Base-by-base conservation (phyloP, 768 basidiomycete genomes). In the Termitomyces sp. region DNA sequence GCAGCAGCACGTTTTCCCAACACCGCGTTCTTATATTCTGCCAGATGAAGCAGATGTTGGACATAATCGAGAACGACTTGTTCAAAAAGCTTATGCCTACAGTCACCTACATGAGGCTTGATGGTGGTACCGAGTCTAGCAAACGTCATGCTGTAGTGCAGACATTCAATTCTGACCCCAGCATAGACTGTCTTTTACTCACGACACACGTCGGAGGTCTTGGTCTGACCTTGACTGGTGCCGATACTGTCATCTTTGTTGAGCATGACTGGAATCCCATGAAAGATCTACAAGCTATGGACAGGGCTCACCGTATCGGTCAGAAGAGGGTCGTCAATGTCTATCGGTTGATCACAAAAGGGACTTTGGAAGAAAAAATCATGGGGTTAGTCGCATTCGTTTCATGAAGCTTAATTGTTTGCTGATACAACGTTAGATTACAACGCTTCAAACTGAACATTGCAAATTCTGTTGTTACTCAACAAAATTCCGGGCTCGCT, bases 221-320 rank as follows among this genome's bases (percentile, higher is more conserved):
- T 26, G 97, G 97, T 7, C 73, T 99, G 66, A 99, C 96, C 19
- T 74, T 99, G 60, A 99, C 97, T 0, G 96, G 97, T 21, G 97
- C 97, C 7, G 97, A 99, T 68, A 99, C 97, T 0, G 97, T 99
- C 55, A 97, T 99, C 60, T 99, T 99, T 64, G 93, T 99, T 51
- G 97, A 99, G 68, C 97, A 99, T 64, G 97, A 99, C 68, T 99
- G 97, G 97, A 99, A 99, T 68, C 97, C 97, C 7, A 97, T 96
- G 94, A 98, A 98, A 70, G 97, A 99, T 74, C 74, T 98, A 6
- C 97, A 99, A 66, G 97, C 97, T 8, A 99, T 99, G 97, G 97
- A 99, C 67, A 83, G 97, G 55, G 97, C 97, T 1, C 97, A 98
- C 72, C 87, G 97, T 52, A 87, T 98, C 37, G 97, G 97, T 6